Evolutionary conservation across 1,139 yeast species (phyloP), one percentile per base, ranked within the genome.

Genomic region (Geotrichum macrosporum): DNA sequence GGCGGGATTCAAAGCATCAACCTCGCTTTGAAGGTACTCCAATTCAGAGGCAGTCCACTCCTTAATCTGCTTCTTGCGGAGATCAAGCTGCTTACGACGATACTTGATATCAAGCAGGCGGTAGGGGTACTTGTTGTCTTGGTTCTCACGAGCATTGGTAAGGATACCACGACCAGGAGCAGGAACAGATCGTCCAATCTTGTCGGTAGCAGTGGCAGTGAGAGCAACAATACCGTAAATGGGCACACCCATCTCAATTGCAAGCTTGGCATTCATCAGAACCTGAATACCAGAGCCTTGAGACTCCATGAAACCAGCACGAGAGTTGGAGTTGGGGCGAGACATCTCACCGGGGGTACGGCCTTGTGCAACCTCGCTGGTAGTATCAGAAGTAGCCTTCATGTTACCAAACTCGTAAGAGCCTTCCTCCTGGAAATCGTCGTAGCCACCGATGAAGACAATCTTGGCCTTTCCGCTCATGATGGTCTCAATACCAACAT

Each of bases 141-240:
- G 88, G 60, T 82, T 89, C 73, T 92, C 99, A 66, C 95, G 84
- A 50, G 98, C 98, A 62, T 96, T 86, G 55, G 98, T 92, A 75
- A 92, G 78, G 60, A 92, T 84, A 82, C 99, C 99, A 75, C 89
- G 88, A 69, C 99, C 99, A 71, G 99, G 99, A 66, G 98, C 98
- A 58, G 99, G 99, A 59, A 92, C 94, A 47, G 97, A 89, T 73
- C 96, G 84, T 65, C 97, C 96, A 69, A 89, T 92, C 81, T 89
- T 92, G 70, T 92, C 99, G 53, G 95, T 80, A 49, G 98, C 98
- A 63, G 97, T 94, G 45, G 96, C 89, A 54, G 96, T 78, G 78
- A 89, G 72, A 49, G 95, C 98, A 62, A 89, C 76, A 57, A 92
- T 81, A 71, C 96, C 98, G 62, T 94, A 87, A 62, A 92, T 87